Percentiles rank a stretch among this genome's conserved stretches.
phyloP scores from a whole-genome alignment of 176 grass and related monocot genomes.

The Hordeum marinum region DNA sequence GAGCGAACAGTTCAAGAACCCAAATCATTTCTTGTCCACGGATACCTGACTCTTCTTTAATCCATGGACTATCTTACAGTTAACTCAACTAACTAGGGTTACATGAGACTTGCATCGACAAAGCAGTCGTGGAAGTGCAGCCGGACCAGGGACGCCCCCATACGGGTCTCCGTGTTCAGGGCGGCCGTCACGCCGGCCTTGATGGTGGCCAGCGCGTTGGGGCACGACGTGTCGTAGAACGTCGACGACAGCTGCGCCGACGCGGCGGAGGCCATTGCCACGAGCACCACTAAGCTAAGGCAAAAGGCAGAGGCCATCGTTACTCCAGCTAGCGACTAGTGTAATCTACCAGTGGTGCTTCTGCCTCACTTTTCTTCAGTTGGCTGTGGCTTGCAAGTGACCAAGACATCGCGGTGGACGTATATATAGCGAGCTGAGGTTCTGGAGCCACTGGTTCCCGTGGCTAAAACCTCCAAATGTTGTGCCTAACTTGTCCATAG shows the following conservation, averaged over 20 bases:
- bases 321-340: neutral
- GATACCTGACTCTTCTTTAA: neutral
- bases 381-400: neutral
- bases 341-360: neutral
- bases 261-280: neutral
- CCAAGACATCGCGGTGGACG: neutral
- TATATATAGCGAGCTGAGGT: neutral
- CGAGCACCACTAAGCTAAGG: neutral
- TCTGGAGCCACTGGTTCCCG: neutral
- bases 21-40: neutral
- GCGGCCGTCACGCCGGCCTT: slow-evolving; percentile 28
- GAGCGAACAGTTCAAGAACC: neutral
- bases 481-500: neutral
- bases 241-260: slow-evolving; percentile 42
- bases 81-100: neutral
- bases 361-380: neutral
- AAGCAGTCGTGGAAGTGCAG: slow-evolving; percentile 75
- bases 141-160: slow-evolving; percentile 64
- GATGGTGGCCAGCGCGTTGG: slow-evolving; percentile 40
- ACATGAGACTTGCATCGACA: slow-evolving; percentile 32
- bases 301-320: neutral
- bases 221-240: slow-evolving; percentile 57
- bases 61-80: neutral
- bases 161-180: slow-evolving; percentile 30
- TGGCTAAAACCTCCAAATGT: neutral